Evolutionary conservation across 129 eudicot genomes (phyloP).

Genomic region (Saposhnikovia divaricata): DNA sequence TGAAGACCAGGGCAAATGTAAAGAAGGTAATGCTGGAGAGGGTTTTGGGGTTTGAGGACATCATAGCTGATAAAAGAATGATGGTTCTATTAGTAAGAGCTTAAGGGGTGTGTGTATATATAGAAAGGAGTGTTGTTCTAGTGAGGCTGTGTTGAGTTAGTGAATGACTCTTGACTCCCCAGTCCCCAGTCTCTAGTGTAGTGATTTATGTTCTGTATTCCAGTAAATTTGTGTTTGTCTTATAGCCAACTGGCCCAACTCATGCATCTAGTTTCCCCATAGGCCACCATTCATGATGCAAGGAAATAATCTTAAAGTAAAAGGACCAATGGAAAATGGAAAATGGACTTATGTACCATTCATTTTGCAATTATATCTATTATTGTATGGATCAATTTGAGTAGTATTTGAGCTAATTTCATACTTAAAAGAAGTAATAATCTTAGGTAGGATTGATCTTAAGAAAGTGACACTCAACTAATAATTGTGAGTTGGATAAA

Average conservation of each 20-base stretch:
- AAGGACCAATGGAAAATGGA: not conserved
- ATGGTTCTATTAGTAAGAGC: not conserved
- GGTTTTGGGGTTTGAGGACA: not conserved
- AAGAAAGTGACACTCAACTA: not conserved
- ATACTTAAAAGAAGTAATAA: not conserved
- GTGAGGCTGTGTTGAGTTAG: not conserved
- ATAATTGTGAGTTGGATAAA: not conserved
- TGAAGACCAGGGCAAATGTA: conserved; percentile 15
- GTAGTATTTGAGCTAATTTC: not conserved
- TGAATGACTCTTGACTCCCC: not conserved
- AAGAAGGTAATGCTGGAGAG: conserved; percentile 1
- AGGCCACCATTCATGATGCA: not conserved
- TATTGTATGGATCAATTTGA: not conserved
- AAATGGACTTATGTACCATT: not conserved
- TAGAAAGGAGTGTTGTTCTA: not conserved
- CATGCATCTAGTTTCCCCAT: not conserved
- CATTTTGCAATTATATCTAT: not conserved
- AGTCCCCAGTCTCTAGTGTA: not conserved
- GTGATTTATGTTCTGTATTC: conserved; percentile 3
- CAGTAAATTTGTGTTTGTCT: conserved; percentile 2
- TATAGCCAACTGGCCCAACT: not conserved
- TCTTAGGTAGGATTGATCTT: not conserved
- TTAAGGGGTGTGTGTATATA: not conserved
- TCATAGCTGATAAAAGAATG: not conserved
- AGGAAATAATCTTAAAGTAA: not conserved